Evolutionary conservation across 257 asterid species (phyloP).

Genomic region (Rubia yunnanensis): DNA sequence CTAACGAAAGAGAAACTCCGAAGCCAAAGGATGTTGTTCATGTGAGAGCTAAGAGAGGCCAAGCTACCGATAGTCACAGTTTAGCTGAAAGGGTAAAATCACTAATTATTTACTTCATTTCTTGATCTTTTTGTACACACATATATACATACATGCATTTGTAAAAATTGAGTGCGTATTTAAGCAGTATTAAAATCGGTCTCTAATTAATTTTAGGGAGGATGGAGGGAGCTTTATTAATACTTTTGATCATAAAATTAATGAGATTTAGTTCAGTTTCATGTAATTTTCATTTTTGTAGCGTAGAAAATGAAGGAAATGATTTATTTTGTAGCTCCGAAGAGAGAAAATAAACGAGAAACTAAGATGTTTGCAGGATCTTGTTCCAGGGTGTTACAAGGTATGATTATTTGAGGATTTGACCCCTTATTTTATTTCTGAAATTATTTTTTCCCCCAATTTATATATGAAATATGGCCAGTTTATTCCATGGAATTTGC

Average conservation of each 20-base stretch:
- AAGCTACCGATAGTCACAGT: constrained; percentile 95
- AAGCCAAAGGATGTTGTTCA: constrained; percentile 81
- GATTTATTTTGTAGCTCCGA: constrained; percentile 35
- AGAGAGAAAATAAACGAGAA: constrained; percentile 92
- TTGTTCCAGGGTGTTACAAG: constrained; percentile 97
- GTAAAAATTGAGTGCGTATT: too few species aligned
- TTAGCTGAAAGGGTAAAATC: constrained; percentile 89
- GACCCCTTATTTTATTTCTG: neutral
- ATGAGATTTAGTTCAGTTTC: neutral
- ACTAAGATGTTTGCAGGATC: constrained; percentile 78
- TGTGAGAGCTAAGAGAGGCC: constrained; percentile 99
- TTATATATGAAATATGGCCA: neutral
- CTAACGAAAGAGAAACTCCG: constrained; percentile 36
- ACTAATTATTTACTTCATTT: neutral
- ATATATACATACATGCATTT: too few species aligned
- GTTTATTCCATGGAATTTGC: too few species aligned
- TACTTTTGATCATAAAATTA: too few species aligned
- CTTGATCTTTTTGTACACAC: neutral
- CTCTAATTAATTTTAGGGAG: too few species aligned
- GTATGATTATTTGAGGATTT: constrained; percentile 16
- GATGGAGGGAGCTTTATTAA: too few species aligned
- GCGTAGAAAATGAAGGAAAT: neutral
- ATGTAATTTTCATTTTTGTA: neutral
- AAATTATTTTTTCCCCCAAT: neutral
- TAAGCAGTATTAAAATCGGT: too few species aligned